These are phyloP conservation scores for Byssothecium circinans DNA, from an alignment of 2,329 filamentous ascomycete genomes.

Conservation along the genomic window DNA sequence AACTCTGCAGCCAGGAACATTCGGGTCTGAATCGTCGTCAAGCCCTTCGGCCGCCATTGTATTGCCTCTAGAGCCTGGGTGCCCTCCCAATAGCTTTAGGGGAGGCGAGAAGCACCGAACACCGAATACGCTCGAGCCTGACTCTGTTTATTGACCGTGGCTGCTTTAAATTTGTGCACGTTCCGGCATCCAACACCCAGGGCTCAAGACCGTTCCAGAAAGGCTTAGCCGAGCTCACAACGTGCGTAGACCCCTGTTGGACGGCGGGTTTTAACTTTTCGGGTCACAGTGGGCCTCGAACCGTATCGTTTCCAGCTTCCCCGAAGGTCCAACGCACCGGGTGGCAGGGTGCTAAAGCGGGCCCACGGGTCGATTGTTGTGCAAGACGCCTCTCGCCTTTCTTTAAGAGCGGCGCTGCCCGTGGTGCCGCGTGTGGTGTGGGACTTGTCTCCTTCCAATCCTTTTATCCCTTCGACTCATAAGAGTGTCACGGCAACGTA, in stretches of 20 bases:
- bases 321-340: conserved; percentile 7
- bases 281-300: conserved; percentile 4
- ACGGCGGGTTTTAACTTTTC: neutral
- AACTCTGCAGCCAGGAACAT: no score
- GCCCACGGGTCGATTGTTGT: neutral
- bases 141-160: neutral
- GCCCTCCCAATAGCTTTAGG: no score
- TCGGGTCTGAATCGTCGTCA: no score
- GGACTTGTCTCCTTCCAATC: neutral
- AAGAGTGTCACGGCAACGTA: no score
- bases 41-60: no score
- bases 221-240: conserved; percentile 6
- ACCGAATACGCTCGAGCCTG: no score
- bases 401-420: conserved; percentile 8
- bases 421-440: neutral
- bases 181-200: conserved; percentile 3
- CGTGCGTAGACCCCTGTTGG: neutral
- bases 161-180: conserved; percentile 5
- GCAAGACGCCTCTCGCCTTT: no score
- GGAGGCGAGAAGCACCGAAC: no score
- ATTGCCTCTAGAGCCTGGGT: no score
- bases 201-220: conserved; percentile 8
- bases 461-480: neutral
- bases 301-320: conserved; percentile 12
- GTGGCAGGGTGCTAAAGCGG: conserved; percentile 2